Evolutionary conservation across 768 basidiomycete genomes (phyloP).

Genomic region (Royoungia palumana): DNA sequence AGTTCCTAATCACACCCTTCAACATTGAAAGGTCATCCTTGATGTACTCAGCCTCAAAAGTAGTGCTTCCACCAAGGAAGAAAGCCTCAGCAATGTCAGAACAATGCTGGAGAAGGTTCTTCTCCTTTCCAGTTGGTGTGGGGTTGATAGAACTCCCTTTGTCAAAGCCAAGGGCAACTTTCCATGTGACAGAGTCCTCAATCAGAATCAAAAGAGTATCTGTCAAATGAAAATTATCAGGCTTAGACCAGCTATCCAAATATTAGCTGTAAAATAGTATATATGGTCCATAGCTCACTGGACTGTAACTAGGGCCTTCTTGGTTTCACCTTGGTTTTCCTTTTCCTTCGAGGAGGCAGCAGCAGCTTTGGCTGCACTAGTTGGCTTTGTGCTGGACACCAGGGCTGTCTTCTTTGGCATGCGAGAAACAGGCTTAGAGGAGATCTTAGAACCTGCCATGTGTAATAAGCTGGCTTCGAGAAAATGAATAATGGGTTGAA

Average conservation of each 20-base stretch:
- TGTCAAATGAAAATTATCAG: slow-evolving; percentile 8
- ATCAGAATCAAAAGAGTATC: slow-evolving; percentile 19
- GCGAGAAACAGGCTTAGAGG: too few species aligned
- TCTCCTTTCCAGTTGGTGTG: slow-evolving; percentile 6
- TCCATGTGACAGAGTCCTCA: slow-evolving; percentile 14
- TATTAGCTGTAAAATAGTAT: background rate
- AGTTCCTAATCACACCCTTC: background rate
- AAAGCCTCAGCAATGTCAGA: slow-evolving; percentile 8
- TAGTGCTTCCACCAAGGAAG: background rate
- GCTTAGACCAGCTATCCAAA: slow-evolving; percentile 5
- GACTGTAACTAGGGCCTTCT: background rate
- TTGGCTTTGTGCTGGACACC: too few species aligned
- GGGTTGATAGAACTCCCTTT: slow-evolving; percentile 4
- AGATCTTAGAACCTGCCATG: too few species aligned
- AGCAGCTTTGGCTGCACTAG: too few species aligned
- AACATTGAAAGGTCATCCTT: background rate
- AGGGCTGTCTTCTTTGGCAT: too few species aligned
- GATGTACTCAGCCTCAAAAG: too few species aligned
- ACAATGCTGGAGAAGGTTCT: slow-evolving; percentile 1
- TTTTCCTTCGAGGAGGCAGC: background rate
- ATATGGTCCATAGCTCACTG: background rate
- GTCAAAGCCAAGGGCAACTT: slow-evolving; percentile 20
- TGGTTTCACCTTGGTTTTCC: background rate
- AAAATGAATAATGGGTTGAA: too few species aligned
- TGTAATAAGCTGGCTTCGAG: too few species aligned